Conservation (phyloP, 2,329 filamentous ascomycete genomes). For the Paramyrothecium roridum region DNA sequence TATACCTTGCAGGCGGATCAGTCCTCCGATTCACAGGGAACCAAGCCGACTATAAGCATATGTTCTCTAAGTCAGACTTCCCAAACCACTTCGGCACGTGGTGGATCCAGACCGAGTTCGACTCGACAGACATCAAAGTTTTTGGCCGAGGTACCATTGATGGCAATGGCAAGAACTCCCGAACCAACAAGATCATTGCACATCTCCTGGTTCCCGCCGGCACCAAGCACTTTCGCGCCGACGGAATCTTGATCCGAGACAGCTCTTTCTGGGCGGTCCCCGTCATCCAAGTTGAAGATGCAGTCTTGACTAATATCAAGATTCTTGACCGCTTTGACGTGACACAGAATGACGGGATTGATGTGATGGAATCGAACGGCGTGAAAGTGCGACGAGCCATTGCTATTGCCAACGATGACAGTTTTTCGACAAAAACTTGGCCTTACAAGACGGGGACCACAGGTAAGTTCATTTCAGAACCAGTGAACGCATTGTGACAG, state of each 20-base stretch:
- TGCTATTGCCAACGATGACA: slow-evolving; percentile 4
- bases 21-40: slow-evolving; percentile 3
- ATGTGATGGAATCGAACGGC: neutral
- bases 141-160: slow-evolving; percentile 2
- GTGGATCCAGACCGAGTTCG: slow-evolving; percentile 4
- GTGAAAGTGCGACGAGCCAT: slow-evolving; percentile 1
- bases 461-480: no score
- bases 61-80: neutral
- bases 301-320: slow-evolving; percentile 1
- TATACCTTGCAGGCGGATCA: slow-evolving; percentile 1
- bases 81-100: slow-evolving; percentile 1
- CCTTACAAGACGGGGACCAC: slow-evolving; percentile 2
- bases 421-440: slow-evolving; percentile 3
- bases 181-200: neutral
- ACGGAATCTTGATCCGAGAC: slow-evolving; percentile 3
- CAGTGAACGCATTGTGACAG: no score
- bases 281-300: neutral
- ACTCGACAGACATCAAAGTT: slow-evolving; percentile 3
- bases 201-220: slow-evolving; percentile 1
- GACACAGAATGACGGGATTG: slow-evolving; percentile 3
- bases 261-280: slow-evolving; percentile 3
- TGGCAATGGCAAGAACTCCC: neutral
- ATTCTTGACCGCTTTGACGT: slow-evolving; percentile 3
- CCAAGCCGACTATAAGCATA: slow-evolving; percentile 1
- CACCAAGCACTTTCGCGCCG: neutral